A percentile compares a stretch with the other conserved stretches of the same genome.
These are phyloP conservation scores for Phanerodontia chrysosporium DNA, from an alignment of 768 basidiomycete genomes.

Conservation along the genomic window DNA sequence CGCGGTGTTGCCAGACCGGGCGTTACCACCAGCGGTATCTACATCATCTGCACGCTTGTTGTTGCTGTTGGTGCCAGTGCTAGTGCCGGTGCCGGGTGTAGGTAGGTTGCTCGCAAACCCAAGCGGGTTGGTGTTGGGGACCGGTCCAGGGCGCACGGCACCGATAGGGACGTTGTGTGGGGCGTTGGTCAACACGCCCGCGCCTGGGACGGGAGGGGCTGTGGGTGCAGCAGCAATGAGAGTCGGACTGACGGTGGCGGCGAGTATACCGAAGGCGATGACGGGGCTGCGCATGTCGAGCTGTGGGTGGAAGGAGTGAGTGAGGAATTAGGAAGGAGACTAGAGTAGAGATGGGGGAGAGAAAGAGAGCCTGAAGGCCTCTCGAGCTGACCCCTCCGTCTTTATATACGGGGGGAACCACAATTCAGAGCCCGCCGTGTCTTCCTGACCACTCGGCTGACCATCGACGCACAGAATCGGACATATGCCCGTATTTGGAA, in stretches of 20 bases:
- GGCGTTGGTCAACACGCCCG: constrained; percentile 6
- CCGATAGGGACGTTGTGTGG: constrained; percentile 1
- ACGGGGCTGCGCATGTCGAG: constrained; percentile 28
- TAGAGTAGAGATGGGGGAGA: constrained; percentile 21
- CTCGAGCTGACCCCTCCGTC: neutral
- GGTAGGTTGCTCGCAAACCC: neutral
- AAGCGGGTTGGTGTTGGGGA: neutral
- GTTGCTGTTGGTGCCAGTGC: neutral
- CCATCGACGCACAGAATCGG: constrained; percentile 5
- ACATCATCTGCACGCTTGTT: constrained; percentile 21
- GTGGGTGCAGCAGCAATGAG: constrained; percentile 24
- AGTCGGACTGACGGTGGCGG: constrained; percentile 26
- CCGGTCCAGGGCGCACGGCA: neutral
- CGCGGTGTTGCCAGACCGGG: constrained; percentile 21
- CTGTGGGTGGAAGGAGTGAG: constrained; percentile 10
- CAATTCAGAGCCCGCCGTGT: constrained; percentile 22
- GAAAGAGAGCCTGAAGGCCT: constrained; percentile 15
- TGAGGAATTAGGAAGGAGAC: constrained; percentile 20
- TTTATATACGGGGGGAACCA: constrained; percentile 17
- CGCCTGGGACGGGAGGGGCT: constrained; percentile 12
- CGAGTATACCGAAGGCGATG: constrained; percentile 27
- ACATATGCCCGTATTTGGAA: constrained; percentile 5
- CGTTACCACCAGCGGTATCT: constrained; percentile 23
- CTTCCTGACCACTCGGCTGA: constrained; percentile 18
- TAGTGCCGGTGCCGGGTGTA: neutral